phyloP scores from a whole-genome alignment of 176 grass and related monocot species.

The Canna indica region DNA sequence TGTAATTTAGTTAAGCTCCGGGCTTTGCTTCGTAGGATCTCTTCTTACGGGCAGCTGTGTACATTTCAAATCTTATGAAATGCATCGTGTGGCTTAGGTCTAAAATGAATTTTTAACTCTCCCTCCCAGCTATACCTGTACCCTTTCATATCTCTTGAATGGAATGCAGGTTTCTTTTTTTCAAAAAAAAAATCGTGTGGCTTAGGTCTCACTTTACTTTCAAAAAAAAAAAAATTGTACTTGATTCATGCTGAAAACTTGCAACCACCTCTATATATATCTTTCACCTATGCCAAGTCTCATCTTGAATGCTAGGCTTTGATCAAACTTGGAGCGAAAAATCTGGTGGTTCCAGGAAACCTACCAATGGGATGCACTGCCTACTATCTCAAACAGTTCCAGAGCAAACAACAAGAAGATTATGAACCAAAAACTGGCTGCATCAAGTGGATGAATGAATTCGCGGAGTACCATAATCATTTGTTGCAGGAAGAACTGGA shows the following conservation, averaged over 20 bases:
- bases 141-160: too few relatives aligned
- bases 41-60: too few relatives aligned
- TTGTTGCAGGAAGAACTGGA: background rate
- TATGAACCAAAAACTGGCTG: constrained; percentile 9
- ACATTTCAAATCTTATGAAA: too few relatives aligned
- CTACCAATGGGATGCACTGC: constrained; percentile 7
- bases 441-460: constrained; percentile 25
- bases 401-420: background rate
- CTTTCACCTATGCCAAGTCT: background rate
- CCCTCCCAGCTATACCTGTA: too few relatives aligned
- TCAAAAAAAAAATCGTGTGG: too few relatives aligned
- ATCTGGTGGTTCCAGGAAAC: constrained; percentile 7
- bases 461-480: constrained; percentile 27
- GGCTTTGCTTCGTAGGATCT: too few relatives aligned
- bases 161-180: too few relatives aligned
- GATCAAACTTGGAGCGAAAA: constrained; percentile 9
- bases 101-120: too few relatives aligned
- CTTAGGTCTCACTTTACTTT: too few relatives aligned
- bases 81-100: too few relatives aligned
- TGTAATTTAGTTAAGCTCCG: too few relatives aligned
- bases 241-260: background rate
- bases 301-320: background rate
- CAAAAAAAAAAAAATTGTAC: too few relatives aligned
- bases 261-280: background rate
- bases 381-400: background rate